Evolutionary conservation across 176 grass and related monocot species (phyloP), one percentile per base, ranked within the genome.

Genomic region (Rhipidocladum racemiflorum): DNA sequence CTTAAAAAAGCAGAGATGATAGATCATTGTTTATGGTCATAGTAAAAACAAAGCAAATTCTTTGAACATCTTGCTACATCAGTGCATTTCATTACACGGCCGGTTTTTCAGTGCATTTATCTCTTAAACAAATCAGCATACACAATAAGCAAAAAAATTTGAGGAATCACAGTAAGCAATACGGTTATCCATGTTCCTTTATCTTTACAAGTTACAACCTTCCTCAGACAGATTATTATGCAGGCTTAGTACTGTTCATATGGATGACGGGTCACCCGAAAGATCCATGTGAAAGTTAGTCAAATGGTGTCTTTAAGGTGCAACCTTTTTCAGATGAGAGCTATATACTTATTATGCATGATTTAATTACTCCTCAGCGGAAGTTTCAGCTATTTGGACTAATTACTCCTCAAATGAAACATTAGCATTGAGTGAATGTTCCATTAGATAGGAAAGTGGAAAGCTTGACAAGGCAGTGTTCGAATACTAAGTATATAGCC

Each of bases 181-280:
- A 29, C 27, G 9, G 6, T 72, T 55, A 44, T 44, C 3, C 8
- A 11, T 74, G 35, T 18, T 17, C 30, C 20, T 75, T 16, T 66
- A 43, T 53, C 34, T 72, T 86, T 23, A 74, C 50, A 65, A 60
- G 77, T 34, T 81, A 68, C 74, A 72, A 71, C 65, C 86, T 72
- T 55, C 65, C 74, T 53, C 45, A 56, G 46, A 34, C 21, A 57
- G 15, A 65, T 45, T 43, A 5, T 45, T 54, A 20, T 65, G 65
- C 35, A 48, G 16, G n/a, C 17, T 46, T 46, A 64, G 77, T 44
- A 64, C 3, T 64, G 55, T 63, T 68, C 36, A 40, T 42, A 38
- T 30, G 12, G 75, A 60, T 42, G 53, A 60, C 51, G 53, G 39
- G 12, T 25, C 32, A 75, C 45, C 18, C 17, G 30, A 80, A 62